Percentiles rank a stretch among this genome's conserved stretches.
Conservation (phyloP, 2,329 filamentous ascomycete genomes). For the Fusarium ambrosium region DNA sequence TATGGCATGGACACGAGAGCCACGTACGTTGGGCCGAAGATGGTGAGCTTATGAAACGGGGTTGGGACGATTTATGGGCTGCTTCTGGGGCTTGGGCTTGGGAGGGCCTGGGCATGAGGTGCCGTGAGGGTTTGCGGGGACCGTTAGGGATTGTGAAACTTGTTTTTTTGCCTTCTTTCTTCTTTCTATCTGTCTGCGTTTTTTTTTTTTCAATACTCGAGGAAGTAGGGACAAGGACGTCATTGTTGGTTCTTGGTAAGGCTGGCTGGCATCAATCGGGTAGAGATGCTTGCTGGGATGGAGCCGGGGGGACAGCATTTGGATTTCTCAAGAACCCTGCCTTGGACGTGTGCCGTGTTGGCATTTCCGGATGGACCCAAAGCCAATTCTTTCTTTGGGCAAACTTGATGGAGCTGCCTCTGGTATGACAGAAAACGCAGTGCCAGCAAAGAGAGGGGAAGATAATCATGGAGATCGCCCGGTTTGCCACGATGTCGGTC, state of each 20-base stretch:
- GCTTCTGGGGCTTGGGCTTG: constrained; percentile 7
- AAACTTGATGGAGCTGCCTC: background rate
- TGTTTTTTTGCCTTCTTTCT: constrained; percentile 14
- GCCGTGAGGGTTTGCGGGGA: constrained; percentile 22
- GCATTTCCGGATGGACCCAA: constrained; percentile 14
- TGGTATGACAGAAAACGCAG: background rate
- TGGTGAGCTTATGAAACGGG: constrained; percentile 33
- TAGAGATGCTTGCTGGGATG: background rate
- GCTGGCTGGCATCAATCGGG: background rate
- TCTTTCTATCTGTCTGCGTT: background rate
- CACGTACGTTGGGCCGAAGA: constrained; percentile 30
- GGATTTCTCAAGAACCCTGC: background rate
- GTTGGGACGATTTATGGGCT: constrained; percentile 14
- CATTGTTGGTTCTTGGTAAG: constrained; percentile 20
- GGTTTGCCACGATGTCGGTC: constrained; percentile 20
- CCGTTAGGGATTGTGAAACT: constrained; percentile 34
- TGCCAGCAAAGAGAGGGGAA: background rate
- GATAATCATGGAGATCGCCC: background rate
- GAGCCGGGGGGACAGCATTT: background rate
- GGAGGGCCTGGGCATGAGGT: background rate
- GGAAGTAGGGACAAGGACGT: constrained; percentile 16
- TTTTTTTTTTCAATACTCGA: background rate
- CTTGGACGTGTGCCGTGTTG: background rate
- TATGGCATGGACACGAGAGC: constrained; percentile 18
- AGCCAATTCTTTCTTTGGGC: background rate